Evolutionary conservation across 176 grass and related monocot genomes (phyloP).

Genomic region (Oryza meridionalis): DNA sequence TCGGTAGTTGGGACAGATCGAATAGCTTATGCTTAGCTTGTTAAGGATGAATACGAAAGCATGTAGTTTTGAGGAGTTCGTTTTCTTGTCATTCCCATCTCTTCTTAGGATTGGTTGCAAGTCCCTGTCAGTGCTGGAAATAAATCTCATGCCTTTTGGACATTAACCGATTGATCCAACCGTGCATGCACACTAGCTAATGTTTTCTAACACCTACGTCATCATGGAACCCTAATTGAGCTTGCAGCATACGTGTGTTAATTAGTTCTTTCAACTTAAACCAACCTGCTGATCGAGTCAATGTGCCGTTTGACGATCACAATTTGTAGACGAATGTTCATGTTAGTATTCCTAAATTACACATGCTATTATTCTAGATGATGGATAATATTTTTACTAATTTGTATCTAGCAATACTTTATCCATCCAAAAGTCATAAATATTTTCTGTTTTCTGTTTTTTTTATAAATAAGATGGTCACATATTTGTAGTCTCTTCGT

Average conservation of each 20-base stretch:
- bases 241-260: neutral
- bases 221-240: neutral
- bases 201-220: slow-evolving; percentile 32
- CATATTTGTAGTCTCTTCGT: too few relatives aligned
- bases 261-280: slow-evolving; percentile 3
- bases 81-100: slow-evolving; percentile 50
- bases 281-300: neutral
- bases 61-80: slow-evolving; percentile 45
- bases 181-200: neutral
- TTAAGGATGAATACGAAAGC: slow-evolving; percentile 44
- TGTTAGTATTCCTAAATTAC: slow-evolving; percentile 12
- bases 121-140: slow-evolving; percentile 30
- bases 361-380: neutral
- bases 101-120: slow-evolving; percentile 37
- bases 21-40: slow-evolving; percentile 43
- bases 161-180: slow-evolving; percentile 31
- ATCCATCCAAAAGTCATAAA: too few relatives aligned
- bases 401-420: neutral
- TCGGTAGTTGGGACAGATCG: slow-evolving; percentile 16
- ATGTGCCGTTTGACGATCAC: slow-evolving; percentile 35
- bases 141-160: slow-evolving; percentile 38
- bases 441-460: too few relatives aligned
- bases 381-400: neutral
- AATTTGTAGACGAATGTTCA: slow-evolving; percentile 12
- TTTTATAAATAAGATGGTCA: too few relatives aligned